Percentiles rank a stretch among this genome's conserved stretches.
These are phyloP conservation scores for Pseudogymnoascus destructans DNA, from an alignment of 2,329 filamentous ascomycete species.

Conservation along the genomic window DNA sequence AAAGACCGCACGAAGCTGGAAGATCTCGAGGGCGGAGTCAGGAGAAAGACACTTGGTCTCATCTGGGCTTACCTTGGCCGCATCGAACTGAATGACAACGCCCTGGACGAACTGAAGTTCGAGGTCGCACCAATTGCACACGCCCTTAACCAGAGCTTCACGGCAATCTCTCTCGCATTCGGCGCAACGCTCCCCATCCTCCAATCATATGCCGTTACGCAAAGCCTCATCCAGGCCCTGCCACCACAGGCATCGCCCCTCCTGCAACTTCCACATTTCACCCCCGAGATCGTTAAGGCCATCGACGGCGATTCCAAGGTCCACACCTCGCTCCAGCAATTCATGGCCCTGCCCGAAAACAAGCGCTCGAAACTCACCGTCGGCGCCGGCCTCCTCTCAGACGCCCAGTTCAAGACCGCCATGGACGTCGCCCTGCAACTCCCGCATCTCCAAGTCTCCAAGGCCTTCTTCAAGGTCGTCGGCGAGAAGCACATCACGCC, in stretches of 20 bases:
- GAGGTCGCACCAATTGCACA: constrained; percentile 80
- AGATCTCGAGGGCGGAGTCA: constrained; percentile 64
- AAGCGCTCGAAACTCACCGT: constrained; percentile 60
- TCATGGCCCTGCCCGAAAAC: constrained; percentile 71
- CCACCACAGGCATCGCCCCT: constrained; percentile 74
- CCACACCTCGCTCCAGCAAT: constrained; percentile 70
- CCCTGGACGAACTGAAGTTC: constrained; percentile 74
- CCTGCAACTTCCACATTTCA: constrained; percentile 83
- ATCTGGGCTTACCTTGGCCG: constrained; percentile 93
- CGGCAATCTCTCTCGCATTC: constrained; percentile 76
- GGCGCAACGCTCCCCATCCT: constrained; percentile 72
- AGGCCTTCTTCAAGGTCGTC: constrained; percentile 96
- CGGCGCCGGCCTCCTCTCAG: constrained; percentile 55
- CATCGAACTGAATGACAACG: constrained; percentile 66
- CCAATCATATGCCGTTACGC: constrained; percentile 66
- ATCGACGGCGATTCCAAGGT: constrained; percentile 64
- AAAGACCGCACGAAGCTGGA: constrained; percentile 69
- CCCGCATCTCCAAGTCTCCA: constrained; percentile 71
- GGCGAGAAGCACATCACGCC: constrained; percentile 90
- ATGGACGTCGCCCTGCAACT: constrained; percentile 71
- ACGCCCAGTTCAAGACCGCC: constrained; percentile 63
- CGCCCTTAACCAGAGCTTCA: constrained; percentile 73
- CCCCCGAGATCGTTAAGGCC: constrained; percentile 47
- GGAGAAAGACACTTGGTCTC: constrained; percentile 76
- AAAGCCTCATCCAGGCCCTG: constrained; percentile 81